Percentiles rank a stretch among this genome's conserved stretches.
Conservation (phyloP, 2,329 filamentous ascomycete species). For the Paecilomyces niveus region DNA sequence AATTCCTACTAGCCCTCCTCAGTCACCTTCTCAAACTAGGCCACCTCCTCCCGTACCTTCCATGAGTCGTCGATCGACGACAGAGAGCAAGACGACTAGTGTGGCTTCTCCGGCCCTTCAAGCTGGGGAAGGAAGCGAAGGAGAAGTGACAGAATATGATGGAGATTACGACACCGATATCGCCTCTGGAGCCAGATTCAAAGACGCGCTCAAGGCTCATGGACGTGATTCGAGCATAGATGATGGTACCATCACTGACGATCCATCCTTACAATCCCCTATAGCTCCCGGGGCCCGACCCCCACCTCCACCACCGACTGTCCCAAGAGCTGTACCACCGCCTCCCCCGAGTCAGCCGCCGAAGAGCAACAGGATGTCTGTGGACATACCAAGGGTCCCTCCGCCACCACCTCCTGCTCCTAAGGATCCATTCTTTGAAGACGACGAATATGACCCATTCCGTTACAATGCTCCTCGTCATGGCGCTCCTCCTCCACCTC, state of each 20-base stretch:
- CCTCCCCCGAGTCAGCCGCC: slow-evolving; percentile 58
- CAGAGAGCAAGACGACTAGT: slow-evolving; percentile 40
- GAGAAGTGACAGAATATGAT: slow-evolving; percentile 88
- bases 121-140: slow-evolving; percentile 58
- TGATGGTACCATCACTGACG: slow-evolving; percentile 53
- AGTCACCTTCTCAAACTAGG: slow-evolving; percentile 41
- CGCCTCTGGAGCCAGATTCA: slow-evolving; percentile 84
- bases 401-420: slow-evolving; percentile 56
- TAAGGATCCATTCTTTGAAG: slow-evolving; percentile 41
- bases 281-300: slow-evolving; percentile 31
- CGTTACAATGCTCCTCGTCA: slow-evolving; percentile 40
- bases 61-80: slow-evolving; percentile 53
- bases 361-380: slow-evolving; percentile 51
- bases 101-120: slow-evolving; percentile 37
- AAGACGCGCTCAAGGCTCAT: slow-evolving; percentile 83
- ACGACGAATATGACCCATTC: slow-evolving; percentile 47
- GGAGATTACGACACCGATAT: slow-evolving; percentile 98
- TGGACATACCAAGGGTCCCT: slow-evolving; percentile 63
- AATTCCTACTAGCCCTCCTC: slow-evolving; percentile 33
- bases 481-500: slow-evolving; percentile 16
- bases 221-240: slow-evolving; percentile 70
- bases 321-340: slow-evolving; percentile 57
- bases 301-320: slow-evolving; percentile 51
- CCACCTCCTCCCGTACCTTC: slow-evolving; percentile 60
- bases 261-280: slow-evolving; percentile 44